phyloP scores from a whole-genome alignment of 257 asterid genomes.

The Henckelia pumila region DNA sequence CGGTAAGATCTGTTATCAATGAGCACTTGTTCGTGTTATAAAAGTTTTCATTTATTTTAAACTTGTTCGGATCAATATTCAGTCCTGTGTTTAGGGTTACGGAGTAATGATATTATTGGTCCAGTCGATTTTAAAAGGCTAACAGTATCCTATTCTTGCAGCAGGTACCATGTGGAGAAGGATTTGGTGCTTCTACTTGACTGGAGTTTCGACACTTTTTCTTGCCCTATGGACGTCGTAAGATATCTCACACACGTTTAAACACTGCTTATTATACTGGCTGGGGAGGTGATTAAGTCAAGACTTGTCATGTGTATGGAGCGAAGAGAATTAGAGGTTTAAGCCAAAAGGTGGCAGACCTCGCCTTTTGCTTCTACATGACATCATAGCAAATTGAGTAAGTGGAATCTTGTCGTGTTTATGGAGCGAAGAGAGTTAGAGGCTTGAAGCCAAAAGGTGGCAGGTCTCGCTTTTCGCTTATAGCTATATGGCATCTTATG shows the following conservation, averaged over 20 bases:
- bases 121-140: neutral
- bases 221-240: slow-evolving; percentile 28
- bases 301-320: slow-evolving; percentile 24
- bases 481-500: slow-evolving; percentile 27
- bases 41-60: neutral
- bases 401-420: slow-evolving; percentile 22
- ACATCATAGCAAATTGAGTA: neutral
- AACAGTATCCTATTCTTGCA: slow-evolving; percentile 33
- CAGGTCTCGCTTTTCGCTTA: slow-evolving; percentile 43
- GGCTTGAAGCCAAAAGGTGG: slow-evolving; percentile 52
- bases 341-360: slow-evolving; percentile 57
- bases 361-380: slow-evolving; percentile 3
- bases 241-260: slow-evolving; percentile 14
- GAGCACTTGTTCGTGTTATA: neutral
- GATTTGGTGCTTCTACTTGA: slow-evolving; percentile 30
- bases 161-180: slow-evolving; percentile 29
- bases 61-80: neutral
- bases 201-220: slow-evolving; percentile 33
- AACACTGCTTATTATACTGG: slow-evolving; percentile 28
- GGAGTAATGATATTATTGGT: neutral
- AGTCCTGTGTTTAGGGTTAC: neutral
- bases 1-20: neutral
- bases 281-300: slow-evolving; percentile 25
- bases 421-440: slow-evolving; percentile 30
- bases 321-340: slow-evolving; percentile 36